Percentiles rank a stretch among this genome's conserved stretches.
These are phyloP conservation scores for Ceratocystiopsis sp. DNA, from an alignment of 2,329 filamentous ascomycete genomes.

Conservation along the genomic window DNA sequence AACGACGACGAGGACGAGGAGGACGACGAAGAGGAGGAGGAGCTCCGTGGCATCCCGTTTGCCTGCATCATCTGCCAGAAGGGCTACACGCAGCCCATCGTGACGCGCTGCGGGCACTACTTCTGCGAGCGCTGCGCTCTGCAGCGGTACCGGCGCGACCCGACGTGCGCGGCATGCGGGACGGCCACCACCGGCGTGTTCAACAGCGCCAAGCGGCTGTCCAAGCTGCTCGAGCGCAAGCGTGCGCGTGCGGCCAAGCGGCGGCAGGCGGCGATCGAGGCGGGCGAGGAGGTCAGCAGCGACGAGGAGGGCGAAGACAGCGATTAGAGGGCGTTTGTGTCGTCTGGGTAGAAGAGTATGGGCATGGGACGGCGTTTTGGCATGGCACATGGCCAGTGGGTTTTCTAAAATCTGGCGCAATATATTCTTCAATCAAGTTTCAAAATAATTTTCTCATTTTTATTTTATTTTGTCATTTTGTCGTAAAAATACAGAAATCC, in stretches of 20 bases:
- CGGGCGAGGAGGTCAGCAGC: constrained; percentile 31
- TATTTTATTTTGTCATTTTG: no score
- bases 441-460: no score
- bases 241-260: constrained; percentile 40
- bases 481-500: no score
- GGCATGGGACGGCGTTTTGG: background rate
- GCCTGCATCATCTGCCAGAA: constrained; percentile 74
- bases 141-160: constrained; percentile 71
- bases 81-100: constrained; percentile 60
- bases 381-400: no score
- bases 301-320: constrained; percentile 21
- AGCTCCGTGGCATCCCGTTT: constrained; percentile 75
- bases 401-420: no score
- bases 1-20: constrained; percentile 22
- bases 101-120: constrained; percentile 88
- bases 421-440: no score
- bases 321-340: background rate
- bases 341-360: background rate
- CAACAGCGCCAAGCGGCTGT: constrained; percentile 69
- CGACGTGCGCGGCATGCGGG: constrained; percentile 72
- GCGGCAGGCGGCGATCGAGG: constrained; percentile 34
- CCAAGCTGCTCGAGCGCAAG: constrained; percentile 63
- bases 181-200: constrained; percentile 73
- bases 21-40: constrained; percentile 44
- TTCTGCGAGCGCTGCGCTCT: constrained; percentile 88